Evolutionary conservation across 2,329 filamentous ascomycete genomes (phyloP), one percentile per base, ranked within the genome.

Genomic region (Xylaria sp.): DNA sequence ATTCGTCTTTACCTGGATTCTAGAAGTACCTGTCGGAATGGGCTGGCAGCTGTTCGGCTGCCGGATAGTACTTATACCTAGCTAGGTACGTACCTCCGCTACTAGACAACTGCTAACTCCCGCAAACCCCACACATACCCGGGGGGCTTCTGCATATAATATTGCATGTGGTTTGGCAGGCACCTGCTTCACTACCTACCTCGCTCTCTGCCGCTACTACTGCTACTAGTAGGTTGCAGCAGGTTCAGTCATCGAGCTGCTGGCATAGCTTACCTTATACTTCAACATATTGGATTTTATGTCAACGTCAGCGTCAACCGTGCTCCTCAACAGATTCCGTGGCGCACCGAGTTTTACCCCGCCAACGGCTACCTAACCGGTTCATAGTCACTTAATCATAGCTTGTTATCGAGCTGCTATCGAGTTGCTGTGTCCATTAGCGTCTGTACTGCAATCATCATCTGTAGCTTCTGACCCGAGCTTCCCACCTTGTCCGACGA

Each of bases 41-140:
- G 33, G 33, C 33, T 36, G 33, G 33, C 33, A 12, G 39, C 15
- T 41, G 10, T 15, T 13, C 39, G 12, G 39, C 39, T 18, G 1
- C 12, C 46, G 46, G 46, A 18, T 48, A 48, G n/a, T 48, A 48
- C 46, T 3, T 48, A 23, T 48, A 48, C 46, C 10, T 23, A 48
- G 9, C 0, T 41, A 41, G 10, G 39, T 12, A 41, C 39, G 39
- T 41, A n/a, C 41, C 18, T 46, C 6, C 15, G 15, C 41, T 49
- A 49, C 52, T 41, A n/a, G 54, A n/a, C 9, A n/a, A n/a, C 33
- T 57, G 10, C 13, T 31, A 54, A 54, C 43, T 51, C 48, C 48
- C 39, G 49, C 39, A 46, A 36, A 36, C 66, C 57, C 66, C 66
- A 68, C 66, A 56, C 49, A 56, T 68, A 65, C 18, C 62, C 66